Evolutionary conservation across 2,329 filamentous ascomycete species (phyloP).

Genomic region (Penicillium sp.): DNA sequence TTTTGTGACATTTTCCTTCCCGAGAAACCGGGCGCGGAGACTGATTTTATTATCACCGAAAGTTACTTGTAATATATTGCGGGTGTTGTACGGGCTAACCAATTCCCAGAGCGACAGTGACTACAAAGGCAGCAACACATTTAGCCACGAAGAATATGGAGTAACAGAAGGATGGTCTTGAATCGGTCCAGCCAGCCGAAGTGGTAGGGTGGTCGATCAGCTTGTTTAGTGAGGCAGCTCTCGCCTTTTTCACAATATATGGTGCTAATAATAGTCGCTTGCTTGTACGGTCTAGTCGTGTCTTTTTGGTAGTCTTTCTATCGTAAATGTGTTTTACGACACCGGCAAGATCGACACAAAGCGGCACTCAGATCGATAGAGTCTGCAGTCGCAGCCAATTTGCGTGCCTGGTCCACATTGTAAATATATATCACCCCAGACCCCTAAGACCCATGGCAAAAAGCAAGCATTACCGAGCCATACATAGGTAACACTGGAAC

Average conservation of each 20-base stretch:
- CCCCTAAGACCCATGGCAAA: too few relatives aligned
- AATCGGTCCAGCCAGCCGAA: too few relatives aligned
- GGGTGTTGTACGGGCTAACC: not conserved
- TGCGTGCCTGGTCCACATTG: slow-evolving; percentile 1
- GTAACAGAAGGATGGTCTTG: too few relatives aligned
- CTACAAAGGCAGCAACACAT: not conserved
- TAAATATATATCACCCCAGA: too few relatives aligned
- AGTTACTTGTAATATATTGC: not conserved
- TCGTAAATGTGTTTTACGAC: not conserved
- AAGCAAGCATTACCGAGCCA: too few relatives aligned
- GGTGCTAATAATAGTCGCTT: too few relatives aligned
- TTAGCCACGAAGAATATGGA: not conserved
- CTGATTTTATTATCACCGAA: not conserved
- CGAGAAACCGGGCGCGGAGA: not conserved
- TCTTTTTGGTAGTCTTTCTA: too few relatives aligned
- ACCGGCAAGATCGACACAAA: slow-evolving; percentile 5
- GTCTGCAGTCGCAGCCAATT: not conserved
- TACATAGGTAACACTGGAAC: too few relatives aligned
- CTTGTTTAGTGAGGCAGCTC: too few relatives aligned
- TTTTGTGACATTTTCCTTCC: not conserved
- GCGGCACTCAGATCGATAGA: slow-evolving; percentile 3
- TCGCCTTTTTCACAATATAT: too few relatives aligned
- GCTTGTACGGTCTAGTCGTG: too few relatives aligned
- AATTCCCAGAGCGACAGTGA: not conserved
- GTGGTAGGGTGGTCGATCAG: too few relatives aligned